These are phyloP conservation scores for Rhododendron henanense DNA, from an alignment of 148 eudicot genomes.

Conservation along the genomic window DNA sequence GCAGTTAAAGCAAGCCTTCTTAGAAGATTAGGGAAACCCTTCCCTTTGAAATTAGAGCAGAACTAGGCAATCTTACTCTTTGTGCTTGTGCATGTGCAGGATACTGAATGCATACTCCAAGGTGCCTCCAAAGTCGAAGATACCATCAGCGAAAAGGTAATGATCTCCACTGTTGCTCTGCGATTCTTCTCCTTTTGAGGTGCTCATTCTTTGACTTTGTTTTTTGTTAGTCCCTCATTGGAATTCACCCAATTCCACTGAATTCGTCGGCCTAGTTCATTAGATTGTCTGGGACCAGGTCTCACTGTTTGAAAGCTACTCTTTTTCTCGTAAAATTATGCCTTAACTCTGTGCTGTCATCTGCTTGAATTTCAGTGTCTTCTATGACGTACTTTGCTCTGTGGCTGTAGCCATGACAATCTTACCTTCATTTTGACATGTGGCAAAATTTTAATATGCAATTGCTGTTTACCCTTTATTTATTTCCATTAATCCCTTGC, in stretches of 20 bases:
- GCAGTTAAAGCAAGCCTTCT: not conserved
- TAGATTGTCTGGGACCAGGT: not conserved
- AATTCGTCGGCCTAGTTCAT: not conserved
- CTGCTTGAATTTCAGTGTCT: not conserved
- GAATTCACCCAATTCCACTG: not conserved
- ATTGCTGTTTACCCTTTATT: not conserved
- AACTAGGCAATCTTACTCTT: not conserved
- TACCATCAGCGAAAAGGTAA: conserved; percentile 63
- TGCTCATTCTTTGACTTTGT: not conserved
- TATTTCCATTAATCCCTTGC: not conserved
- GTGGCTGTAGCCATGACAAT: not conserved
- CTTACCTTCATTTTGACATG: not conserved
- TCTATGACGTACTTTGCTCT: not conserved
- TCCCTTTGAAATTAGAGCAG: not conserved
- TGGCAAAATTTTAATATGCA: not conserved
- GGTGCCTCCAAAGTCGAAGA: conserved; percentile 68
- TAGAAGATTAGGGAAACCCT: not conserved
- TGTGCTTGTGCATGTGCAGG: conserved; percentile 33
- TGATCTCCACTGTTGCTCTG: not conserved
- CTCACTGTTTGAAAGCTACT: not conserved
- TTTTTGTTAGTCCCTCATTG: not conserved
- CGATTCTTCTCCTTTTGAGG: not conserved
- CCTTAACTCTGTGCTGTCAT: not conserved
- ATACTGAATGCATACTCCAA: conserved; percentile 79
- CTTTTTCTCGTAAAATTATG: not conserved